Evolutionary conservation across 2,329 filamentous ascomycete genomes (phyloP), one percentile per base, ranked within the genome.

Genomic region (Lasiodiplodia citricola): DNA sequence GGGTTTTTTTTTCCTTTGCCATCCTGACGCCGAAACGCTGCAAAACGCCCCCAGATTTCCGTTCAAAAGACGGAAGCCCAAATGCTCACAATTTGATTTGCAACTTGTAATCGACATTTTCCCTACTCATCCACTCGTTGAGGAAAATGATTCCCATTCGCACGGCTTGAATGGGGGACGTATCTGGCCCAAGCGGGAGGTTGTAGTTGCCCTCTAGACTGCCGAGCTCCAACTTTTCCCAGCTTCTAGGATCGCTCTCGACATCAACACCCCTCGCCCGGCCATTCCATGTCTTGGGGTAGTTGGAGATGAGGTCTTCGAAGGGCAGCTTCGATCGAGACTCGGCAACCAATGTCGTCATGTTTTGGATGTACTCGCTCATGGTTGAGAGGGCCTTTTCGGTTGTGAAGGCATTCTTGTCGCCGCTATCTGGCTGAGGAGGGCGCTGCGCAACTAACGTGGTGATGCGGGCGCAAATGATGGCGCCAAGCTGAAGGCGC

Each of bases 111-210:
- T 68, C 66, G 31, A 66, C 62, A 31, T 56, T 47, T 35, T 69
- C 68, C 31, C 41, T 66, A 14, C 23, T 56, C 18, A 81, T 78
- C 76, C 82, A 84, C 72, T 85, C 83, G 25, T 71, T 70, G 21
- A 84, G 70, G 62, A 84, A 79, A 58, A 75, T 74, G 23, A 81
- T 71, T 0, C 81, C 83, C 47, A 83, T 82, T 0, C 83, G 73
- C 2, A 83, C 82, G 1, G 82, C 82, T 63, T 81, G 77, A n/a
- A 83, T 73, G 0, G 83, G 80, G 5, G 77, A 79, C 0, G 81
- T 83, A 35, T 81, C 78, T 13, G 74, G 72, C 1, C 74, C 74
- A 0, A 84, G 70, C 0, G 82, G 82, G 3, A 85, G 72, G 50
- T 77, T 79, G 68, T 81, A 84, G 0, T 75, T 74, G 0, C 78